Evolutionary conservation across 495 filamentous ascomycete species (phyloP).

Genomic region (Neurospora pannonica): DNA sequence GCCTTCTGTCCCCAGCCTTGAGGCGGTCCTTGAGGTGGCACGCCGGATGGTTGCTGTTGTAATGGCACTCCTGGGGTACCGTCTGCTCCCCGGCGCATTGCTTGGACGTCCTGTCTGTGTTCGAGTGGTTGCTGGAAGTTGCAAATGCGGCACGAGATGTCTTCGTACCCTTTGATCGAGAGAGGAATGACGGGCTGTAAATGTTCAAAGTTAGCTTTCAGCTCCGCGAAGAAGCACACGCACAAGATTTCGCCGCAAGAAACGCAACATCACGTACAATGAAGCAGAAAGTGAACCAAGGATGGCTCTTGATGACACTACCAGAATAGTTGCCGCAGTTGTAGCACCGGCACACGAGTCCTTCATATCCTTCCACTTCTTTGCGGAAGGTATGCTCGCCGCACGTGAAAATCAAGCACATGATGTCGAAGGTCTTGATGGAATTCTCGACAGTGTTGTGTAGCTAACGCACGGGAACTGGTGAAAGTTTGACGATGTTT

Average conservation of each 20-base stretch:
- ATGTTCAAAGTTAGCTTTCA: slow-evolving; percentile 5
- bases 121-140: slow-evolving; percentile 46
- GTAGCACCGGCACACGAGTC: slow-evolving; percentile 43
- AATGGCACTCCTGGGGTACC: slow-evolving; percentile 31
- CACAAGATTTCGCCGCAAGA: neutral
- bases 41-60: slow-evolving; percentile 26
- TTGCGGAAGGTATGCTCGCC: slow-evolving; percentile 48
- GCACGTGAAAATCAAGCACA: slow-evolving; percentile 51
- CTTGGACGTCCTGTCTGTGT: slow-evolving; percentile 41
- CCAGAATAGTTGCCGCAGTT: slow-evolving; percentile 48
- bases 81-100: slow-evolving; percentile 31
- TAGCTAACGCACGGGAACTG: neutral
- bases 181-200: slow-evolving; percentile 44
- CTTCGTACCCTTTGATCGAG: slow-evolving; percentile 45
- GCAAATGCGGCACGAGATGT: slow-evolving; percentile 45
- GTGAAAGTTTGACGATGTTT: neutral
- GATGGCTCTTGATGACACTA: slow-evolving; percentile 41
- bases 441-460: neutral
- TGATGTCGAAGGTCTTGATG: slow-evolving; percentile 11
- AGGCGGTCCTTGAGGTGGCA: slow-evolving; percentile 4
- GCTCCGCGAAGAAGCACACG: neutral
- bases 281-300: slow-evolving; percentile 53
- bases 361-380: slow-evolving; percentile 45
- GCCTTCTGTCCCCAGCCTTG: slow-evolving; percentile 19
- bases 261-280: slow-evolving; percentile 27